A percentile compares a stretch with the other conserved stretches of the same genome.
Conservation (phyloP, 768 basidiomycete genomes). For the Crassisporium funariophilum region DNA sequence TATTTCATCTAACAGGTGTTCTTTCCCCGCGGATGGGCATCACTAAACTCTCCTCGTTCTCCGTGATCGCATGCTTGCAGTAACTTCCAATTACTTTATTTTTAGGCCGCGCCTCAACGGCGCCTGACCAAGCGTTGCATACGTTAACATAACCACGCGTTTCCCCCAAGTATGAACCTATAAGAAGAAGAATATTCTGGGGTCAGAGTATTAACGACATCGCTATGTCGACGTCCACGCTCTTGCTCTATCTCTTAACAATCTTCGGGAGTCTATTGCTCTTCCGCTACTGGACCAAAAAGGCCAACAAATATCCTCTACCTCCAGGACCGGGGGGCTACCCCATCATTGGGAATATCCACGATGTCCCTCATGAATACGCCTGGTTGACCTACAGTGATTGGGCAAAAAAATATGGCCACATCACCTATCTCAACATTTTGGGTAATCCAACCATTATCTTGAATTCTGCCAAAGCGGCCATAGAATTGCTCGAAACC, state of each 20-base stretch:
- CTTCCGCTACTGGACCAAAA: neutral
- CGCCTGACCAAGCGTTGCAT: too few relatives aligned
- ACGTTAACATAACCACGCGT: too few relatives aligned
- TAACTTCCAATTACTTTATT: too few relatives aligned
- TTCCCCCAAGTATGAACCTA: too few relatives aligned
- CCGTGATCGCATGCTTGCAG: too few relatives aligned
- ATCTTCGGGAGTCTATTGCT: neutral
- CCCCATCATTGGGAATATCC: conserved; percentile 36
- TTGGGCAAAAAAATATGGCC: conserved; percentile 32
- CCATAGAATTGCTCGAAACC: conserved; percentile 45
- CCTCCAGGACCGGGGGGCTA: conserved; percentile 38
- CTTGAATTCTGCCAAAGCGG: conserved; percentile 40
- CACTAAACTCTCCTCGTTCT: too few relatives aligned
- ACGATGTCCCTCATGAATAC: conserved; percentile 29
- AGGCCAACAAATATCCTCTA: conserved; percentile 10
- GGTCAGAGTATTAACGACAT: too few relatives aligned
- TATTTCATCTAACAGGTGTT: too few relatives aligned
- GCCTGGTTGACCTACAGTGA: conserved; percentile 33
- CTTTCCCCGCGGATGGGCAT: too few relatives aligned
- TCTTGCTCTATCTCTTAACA: neutral
- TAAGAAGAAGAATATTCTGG: too few relatives aligned
- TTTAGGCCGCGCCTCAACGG: too few relatives aligned
- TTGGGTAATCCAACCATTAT: conserved; percentile 40
- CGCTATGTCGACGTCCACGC: too few relatives aligned
- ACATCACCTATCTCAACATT: conserved; percentile 33